Evolutionary conservation across 192 early-diverging fungal species (phyloP).

Genomic region (Coemansia sp.): DNA sequence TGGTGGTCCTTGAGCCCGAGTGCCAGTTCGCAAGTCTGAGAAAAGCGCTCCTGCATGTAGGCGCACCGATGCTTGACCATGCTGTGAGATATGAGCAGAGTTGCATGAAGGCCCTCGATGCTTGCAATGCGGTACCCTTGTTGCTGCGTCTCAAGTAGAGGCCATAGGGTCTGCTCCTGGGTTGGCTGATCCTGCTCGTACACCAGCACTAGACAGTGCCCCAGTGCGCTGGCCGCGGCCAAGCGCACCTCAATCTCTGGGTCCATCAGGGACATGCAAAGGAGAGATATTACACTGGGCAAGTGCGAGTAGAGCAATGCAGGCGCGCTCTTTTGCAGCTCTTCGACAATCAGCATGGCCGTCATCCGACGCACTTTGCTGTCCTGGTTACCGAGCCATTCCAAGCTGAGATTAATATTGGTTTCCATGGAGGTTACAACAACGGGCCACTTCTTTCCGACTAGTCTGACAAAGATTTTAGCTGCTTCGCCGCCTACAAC

Average conservation of each 20-base stretch:
- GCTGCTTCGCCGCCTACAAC: slow-evolving; percentile 27
- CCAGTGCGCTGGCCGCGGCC: slow-evolving; percentile 84
- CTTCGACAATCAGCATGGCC: slow-evolving; percentile 36
- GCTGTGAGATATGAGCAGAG: slow-evolving; percentile 79
- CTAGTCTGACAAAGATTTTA: slow-evolving; percentile 19
- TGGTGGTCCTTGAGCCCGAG: slow-evolving; percentile 77
- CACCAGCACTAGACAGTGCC: slow-evolving; percentile 82
- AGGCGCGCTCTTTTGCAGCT: slow-evolving; percentile 46
- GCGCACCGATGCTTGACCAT: slow-evolving; percentile 79
- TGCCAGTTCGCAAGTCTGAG: slow-evolving; percentile 74
- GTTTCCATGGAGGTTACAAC: slow-evolving; percentile 23
- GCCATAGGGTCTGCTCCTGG: slow-evolving; percentile 76
- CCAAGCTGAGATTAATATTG: slow-evolving; percentile 38
- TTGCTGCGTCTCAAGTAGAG: slow-evolving; percentile 83
- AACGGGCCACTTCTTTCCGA: slow-evolving; percentile 32
- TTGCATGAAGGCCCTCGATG: slow-evolving; percentile 84
- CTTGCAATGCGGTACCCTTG: slow-evolving; percentile 70
- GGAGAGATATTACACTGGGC: slow-evolving; percentile 77
- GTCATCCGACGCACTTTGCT: slow-evolving; percentile 38
- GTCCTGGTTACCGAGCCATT: slow-evolving; percentile 42
- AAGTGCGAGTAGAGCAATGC: slow-evolving; percentile 84
- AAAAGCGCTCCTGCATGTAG: slow-evolving; percentile 85
- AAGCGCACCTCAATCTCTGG: slow-evolving; percentile 79
- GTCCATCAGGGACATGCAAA: slow-evolving; percentile 77
- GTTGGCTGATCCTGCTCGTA: slow-evolving; percentile 44